Evolutionary conservation across 228 moss, liverwort and hornwort species (phyloP), one percentile per base, ranked within the genome.

Genomic region (Sphagnum fallax): DNA sequence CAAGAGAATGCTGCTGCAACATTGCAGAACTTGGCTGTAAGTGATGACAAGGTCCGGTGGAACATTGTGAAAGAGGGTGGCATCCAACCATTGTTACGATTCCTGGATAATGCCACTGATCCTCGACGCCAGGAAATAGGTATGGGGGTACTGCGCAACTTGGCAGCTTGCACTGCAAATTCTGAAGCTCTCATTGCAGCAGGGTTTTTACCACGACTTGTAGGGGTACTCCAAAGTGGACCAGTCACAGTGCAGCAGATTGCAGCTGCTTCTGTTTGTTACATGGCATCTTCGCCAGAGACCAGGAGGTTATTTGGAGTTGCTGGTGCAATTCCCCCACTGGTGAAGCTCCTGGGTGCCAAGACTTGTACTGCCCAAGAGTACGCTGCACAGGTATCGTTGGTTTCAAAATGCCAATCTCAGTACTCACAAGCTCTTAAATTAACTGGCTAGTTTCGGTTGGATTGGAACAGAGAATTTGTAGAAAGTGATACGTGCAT

Each of bases 1-100:
- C 95, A 92, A 69, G 95, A 96, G 81, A 90, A 91, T 70, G 95
- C 92, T 1, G 87, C 91, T 6, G 95, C 92, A 0, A 91, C 95
- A 1, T 76, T 96, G 5, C 91, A 91, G 65, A 96, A 96, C 67
- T 76, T 96, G 64, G 90, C 92, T 0, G 82, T 96, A 13, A 80
- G 84, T 12, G 92, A 96, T 59, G 90, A 96, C 53, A 70, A 57
- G 64, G 91, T 91, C 66, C 73, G 95, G 64, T 89, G 84, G 80
- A 71, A 82, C 13, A 96, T 96, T 70, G 87, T 91, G 9, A 87
- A 81, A 59, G 88, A 91, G 51, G 95, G 95, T 5, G 92, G 89
- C 1, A 87, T 96, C 16, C 91, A 84, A 57, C 95, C 95, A 12
- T 72, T 96, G 61, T 76, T 96, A 32, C 74, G 88, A 50, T 96